Evolutionary conservation across 768 basidiomycete species (phyloP), one percentile per base, ranked within the genome.

Genomic region (Ramaria sp.): DNA sequence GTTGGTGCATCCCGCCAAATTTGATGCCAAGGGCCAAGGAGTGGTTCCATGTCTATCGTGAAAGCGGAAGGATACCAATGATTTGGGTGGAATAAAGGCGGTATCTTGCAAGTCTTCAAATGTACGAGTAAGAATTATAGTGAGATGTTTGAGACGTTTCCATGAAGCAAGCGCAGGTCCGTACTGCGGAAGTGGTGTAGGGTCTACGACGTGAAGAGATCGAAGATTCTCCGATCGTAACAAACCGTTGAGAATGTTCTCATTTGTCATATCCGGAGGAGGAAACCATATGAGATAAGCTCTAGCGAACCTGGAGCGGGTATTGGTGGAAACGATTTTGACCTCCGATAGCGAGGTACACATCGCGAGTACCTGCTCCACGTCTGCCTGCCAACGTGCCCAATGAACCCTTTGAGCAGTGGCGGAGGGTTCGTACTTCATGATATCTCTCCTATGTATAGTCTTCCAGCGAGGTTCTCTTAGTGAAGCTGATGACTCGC

Each of bases 1-100:
- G 41, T 60, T 44, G 20, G 42, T 60, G 52, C 60, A 60, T 44
- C 48, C 15, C n/a, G 52, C 49, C 15, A 60, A 38, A 48, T 54
- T 57, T n/a, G 60, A 60, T 39, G 51, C 48, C 20, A 61, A 24
- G 10, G 60, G 56, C 59, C 59, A 60, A 22, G 50, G 42, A 20
- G 34, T 45, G 22, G 9, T 18, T 15, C 50, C 47, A 10, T 55
- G 49, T 13, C 50, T 15, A 34, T 57, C 57, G 27, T 50, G 45
- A 48, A 61, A 49, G n/a, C 38, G 27, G 22, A 61, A 55, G 15
- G 25, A 24, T 22, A 43, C 41, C 18, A 61, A 49, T 16, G 51
- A 48, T 42, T 25, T 50, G 10, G 60, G 59, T 24, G 60, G 60
- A 30, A 47, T 49, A 48, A 61, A 60, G 1, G 49, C 53, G 3